These are phyloP conservation scores for Alternaria ethzedia DNA, from an alignment of 2,329 filamentous ascomycete genomes.

Conservation along the genomic window DNA sequence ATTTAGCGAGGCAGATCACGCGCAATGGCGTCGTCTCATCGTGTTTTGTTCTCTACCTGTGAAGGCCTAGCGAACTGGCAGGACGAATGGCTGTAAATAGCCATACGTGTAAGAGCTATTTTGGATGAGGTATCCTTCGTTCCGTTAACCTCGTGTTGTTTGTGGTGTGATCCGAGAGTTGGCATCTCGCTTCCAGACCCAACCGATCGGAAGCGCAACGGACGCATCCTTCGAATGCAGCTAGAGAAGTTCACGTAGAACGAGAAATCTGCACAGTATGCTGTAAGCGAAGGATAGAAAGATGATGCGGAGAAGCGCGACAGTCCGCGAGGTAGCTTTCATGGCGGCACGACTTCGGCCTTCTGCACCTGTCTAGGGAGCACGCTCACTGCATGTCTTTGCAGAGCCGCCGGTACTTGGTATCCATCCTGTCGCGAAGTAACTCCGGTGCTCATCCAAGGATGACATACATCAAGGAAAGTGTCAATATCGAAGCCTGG, in stretches of 20 bases:
- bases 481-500: conserved; percentile 19
- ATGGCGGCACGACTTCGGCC: background rate
- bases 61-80: background rate
- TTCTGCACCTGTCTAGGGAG: background rate
- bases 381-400: background rate
- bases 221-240: background rate
- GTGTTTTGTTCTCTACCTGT: background rate
- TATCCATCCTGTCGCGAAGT: conserved; percentile 15
- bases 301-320: background rate
- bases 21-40: background rate
- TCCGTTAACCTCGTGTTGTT: background rate
- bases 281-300: background rate
- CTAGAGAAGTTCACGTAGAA: background rate
- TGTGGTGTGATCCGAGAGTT: background rate
- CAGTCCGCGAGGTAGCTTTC: background rate
- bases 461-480: conserved; percentile 26
- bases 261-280: background rate
- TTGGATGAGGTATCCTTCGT: background rate
- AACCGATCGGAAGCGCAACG: background rate
- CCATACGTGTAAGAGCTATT: background rate
- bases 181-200: background rate
- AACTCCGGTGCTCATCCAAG: conserved; percentile 14
- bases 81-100: background rate
- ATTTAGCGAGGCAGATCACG: background rate
- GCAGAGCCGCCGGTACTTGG: conserved; percentile 29